Conservation (phyloP, 2,329 filamentous ascomycete genomes). For the Colletotrichum musae region DNA sequence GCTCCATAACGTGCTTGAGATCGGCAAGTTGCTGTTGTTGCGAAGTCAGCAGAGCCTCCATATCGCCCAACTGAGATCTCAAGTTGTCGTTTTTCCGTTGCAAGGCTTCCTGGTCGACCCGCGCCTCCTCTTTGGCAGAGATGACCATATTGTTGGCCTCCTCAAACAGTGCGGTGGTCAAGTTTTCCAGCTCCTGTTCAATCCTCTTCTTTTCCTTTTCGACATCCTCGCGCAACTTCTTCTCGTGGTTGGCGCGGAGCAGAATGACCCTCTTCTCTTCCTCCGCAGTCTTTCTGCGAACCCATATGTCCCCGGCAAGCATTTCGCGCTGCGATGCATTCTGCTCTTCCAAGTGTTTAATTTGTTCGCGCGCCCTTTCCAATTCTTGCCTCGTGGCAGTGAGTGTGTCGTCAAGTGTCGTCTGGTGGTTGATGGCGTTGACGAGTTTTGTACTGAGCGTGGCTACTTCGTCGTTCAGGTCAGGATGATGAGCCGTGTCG, state of each 20-base stretch:
- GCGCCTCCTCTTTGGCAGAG: slow-evolving; percentile 88
- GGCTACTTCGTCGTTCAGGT: slow-evolving; percentile 82
- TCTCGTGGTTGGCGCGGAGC: slow-evolving; percentile 75
- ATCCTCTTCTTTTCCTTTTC: slow-evolving; percentile 90
- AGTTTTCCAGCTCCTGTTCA: slow-evolving; percentile 89
- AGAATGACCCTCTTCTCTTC: slow-evolving; percentile 75
- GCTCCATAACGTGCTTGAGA: slow-evolving; percentile 93
- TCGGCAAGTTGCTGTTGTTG: slow-evolving; percentile 95
- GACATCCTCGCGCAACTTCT: slow-evolving; percentile 72
- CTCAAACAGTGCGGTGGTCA: slow-evolving; percentile 95
- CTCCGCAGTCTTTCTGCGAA: slow-evolving; percentile 82
- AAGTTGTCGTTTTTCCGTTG: slow-evolving; percentile 91
- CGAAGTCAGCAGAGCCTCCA: slow-evolving; percentile 85
- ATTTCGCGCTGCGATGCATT: slow-evolving; percentile 80
- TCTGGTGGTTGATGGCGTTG: slow-evolving; percentile 97
- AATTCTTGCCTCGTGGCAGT: slow-evolving; percentile 87
- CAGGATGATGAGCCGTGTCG: slow-evolving; percentile 62
- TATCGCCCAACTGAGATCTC: slow-evolving; percentile 86
- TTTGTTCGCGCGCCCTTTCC: slow-evolving; percentile 77
- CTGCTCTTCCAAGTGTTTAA: slow-evolving; percentile 76
- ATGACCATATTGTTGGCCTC: slow-evolving; percentile 99
- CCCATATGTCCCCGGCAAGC: slow-evolving; percentile 80
- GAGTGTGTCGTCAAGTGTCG: slow-evolving; percentile 88
- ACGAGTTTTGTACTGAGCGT: slow-evolving; percentile 95
- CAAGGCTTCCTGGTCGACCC: slow-evolving; percentile 84